A percentile compares a stretch with the other conserved stretches of the same genome.
phyloP scores from a whole-genome alignment of 1,139 yeast genomes.

The Nakaseomyces kungkrabaensis region DNA sequence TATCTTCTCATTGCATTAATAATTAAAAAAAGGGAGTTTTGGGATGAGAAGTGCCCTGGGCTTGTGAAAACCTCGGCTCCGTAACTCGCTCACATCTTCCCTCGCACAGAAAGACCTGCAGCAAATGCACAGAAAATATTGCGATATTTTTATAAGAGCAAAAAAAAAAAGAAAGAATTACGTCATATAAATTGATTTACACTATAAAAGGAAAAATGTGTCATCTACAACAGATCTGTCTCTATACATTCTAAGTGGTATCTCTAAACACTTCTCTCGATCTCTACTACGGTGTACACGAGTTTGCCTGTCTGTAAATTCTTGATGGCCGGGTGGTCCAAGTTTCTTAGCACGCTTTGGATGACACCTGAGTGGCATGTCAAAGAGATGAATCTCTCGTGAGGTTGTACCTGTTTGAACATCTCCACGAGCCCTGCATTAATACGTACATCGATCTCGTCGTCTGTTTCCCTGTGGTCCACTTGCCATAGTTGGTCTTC shows the following conservation, averaged over 20 bases:
- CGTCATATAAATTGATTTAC: not conserved
- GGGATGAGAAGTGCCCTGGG: too few relatives aligned
- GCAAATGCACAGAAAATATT: not conserved
- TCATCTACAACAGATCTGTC: not conserved
- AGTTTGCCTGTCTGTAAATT: constrained; percentile 50
- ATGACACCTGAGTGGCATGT: constrained; percentile 60
- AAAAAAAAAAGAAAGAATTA: not conserved
- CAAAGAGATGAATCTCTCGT: constrained; percentile 36
- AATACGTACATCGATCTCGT: constrained; percentile 42
- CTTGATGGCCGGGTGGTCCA: constrained; percentile 44
- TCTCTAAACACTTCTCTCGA: constrained; percentile 2
- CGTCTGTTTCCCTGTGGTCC: constrained; percentile 37
- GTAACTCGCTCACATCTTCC: too few relatives aligned
- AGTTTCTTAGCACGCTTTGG: constrained; percentile 40
- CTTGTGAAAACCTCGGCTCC: too few relatives aligned
- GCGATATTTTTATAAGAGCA: not conserved
- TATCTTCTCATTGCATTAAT: not conserved
- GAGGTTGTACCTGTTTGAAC: constrained; percentile 24
- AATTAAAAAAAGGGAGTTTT: not conserved
- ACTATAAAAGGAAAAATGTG: not conserved
- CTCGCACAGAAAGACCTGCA: not conserved
- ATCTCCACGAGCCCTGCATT: constrained; percentile 33
- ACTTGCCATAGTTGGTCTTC: constrained; percentile 36
- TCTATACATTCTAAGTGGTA: not conserved
- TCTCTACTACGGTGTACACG: constrained; percentile 47